phyloP scores from a whole-genome alignment of 331 rosid species.

The Quercus tomentella region DNA sequence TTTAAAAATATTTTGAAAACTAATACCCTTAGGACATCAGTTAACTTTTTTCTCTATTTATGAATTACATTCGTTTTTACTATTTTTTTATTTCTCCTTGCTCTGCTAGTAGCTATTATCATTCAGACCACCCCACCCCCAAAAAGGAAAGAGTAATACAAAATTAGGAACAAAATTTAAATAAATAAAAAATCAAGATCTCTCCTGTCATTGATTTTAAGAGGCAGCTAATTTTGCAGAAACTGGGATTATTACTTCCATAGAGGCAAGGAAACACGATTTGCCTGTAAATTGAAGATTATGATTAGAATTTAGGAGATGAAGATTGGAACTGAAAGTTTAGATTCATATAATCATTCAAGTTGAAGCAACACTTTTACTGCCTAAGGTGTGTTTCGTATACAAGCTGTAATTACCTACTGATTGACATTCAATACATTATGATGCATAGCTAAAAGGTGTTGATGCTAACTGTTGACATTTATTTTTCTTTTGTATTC shows the following conservation, averaged over 20 bases:
- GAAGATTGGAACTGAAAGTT: background rate
- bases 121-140: too few species aligned
- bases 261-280: background rate
- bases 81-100: background rate
- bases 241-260: conserved; percentile 11
- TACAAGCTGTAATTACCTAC: background rate
- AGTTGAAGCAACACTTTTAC: background rate
- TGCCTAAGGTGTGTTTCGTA: background rate
- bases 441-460: background rate
- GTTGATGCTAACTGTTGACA: too few species aligned
- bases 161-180: too few species aligned
- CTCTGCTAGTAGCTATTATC: too few species aligned
- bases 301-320: background rate
- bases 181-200: background rate
- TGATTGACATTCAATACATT: background rate
- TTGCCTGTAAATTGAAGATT: conserved; percentile 12
- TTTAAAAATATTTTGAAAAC: too few species aligned
- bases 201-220: conserved; percentile 1
- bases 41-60: background rate
- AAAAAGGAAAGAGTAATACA: too few species aligned
- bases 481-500: too few species aligned
- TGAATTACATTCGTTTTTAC: background rate
- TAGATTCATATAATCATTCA: background rate
- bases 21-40: too few species aligned
- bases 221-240: conserved; percentile 3